phyloP scores from a whole-genome alignment of 2,329 filamentous ascomycete species.

The Hirsutella minnesotensis region DNA sequence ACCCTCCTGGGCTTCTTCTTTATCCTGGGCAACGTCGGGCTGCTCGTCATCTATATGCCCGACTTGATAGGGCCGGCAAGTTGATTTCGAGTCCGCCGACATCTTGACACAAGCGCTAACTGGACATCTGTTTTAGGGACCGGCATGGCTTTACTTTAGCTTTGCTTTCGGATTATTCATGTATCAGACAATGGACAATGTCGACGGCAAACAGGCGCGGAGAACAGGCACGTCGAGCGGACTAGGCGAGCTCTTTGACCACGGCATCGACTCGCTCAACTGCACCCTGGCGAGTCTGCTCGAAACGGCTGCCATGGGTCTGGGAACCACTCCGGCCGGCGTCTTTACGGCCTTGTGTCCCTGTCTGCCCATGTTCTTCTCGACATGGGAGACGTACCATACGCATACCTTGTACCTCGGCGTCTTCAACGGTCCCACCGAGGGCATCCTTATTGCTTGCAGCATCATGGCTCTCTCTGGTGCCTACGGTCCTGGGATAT shows the following conservation, averaged over 20 bases:
- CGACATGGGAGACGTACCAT: constrained; percentile 98
- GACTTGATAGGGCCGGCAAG: constrained; percentile 81
- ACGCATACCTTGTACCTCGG: constrained; percentile 95
- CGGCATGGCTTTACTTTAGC: constrained; percentile 88
- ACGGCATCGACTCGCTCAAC: constrained; percentile 96
- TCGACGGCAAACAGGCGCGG: constrained; percentile 94
- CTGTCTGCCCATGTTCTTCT: constrained; percentile 97
- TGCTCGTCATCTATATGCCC: constrained; percentile 70
- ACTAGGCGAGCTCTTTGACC: constrained; percentile 92
- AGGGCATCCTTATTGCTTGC: constrained; percentile 84
- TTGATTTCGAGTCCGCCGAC: constrained; percentile 4
- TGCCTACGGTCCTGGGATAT: constrained; percentile 78
- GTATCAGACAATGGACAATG: constrained; percentile 98
- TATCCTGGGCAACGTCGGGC: constrained; percentile 71
- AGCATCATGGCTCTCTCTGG: constrained; percentile 77
- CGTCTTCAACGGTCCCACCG: constrained; percentile 93
- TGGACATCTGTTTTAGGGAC: constrained; percentile 41
- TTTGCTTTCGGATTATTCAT: constrained; percentile 95
- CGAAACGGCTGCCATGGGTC: constrained; percentile 85
- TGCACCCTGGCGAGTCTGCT: constrained; percentile 87
- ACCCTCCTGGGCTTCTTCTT: constrained; percentile 91
- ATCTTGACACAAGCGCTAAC: neutral
- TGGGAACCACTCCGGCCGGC: constrained; percentile 73
- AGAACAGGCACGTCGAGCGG: constrained; percentile 91
- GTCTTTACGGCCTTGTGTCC: constrained; percentile 87